These are phyloP conservation scores for Trichoderma sp. DNA, from an alignment of 2,329 filamentous ascomycete species.

Conservation along the genomic window DNA sequence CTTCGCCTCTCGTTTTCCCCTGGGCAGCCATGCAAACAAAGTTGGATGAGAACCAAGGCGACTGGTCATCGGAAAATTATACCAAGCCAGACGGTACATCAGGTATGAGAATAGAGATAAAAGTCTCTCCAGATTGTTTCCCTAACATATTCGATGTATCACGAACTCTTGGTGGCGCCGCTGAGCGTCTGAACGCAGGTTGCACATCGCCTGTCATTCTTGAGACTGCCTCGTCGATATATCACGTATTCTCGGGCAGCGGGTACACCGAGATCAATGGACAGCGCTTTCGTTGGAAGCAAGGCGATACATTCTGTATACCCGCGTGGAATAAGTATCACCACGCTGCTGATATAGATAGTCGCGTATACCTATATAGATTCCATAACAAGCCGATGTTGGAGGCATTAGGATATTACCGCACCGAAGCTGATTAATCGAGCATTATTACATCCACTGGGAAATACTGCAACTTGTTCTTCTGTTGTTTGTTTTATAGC, in stretches of 20 bases:
- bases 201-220: background rate
- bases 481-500: background rate
- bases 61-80: background rate
- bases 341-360: background rate
- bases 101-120: background rate
- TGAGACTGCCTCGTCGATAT: background rate
- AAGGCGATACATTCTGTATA: background rate
- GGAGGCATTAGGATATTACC: background rate
- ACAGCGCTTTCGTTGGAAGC: background rate
- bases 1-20: background rate
- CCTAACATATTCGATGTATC: background rate
- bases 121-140: background rate
- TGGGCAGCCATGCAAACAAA: background rate
- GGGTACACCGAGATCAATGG: background rate
- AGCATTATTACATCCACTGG: background rate
- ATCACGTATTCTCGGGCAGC: background rate
- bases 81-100: background rate
- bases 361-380: background rate
- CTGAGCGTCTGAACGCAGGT: background rate
- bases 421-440: background rate
- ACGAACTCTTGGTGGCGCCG: background rate
- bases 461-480: background rate
- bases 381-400: background rate
- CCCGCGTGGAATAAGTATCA: background rate
- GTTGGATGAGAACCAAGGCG: background rate